These are phyloP conservation scores for Leptosphaerulina australis DNA, from an alignment of 2,329 filamentous ascomycete species.

Conservation along the genomic window DNA sequence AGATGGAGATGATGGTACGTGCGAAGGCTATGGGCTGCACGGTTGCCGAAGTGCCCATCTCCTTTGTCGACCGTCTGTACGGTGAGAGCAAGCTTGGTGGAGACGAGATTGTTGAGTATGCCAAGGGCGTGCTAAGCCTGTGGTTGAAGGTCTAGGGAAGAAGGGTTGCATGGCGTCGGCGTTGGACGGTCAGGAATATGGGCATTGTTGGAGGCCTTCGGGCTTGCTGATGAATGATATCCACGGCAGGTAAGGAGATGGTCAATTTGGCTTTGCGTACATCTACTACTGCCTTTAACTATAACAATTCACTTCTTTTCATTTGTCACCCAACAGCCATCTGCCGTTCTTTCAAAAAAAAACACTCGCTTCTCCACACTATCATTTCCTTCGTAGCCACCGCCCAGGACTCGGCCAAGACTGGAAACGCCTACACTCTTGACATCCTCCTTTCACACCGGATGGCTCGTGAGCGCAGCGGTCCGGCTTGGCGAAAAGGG, in stretches of 20 bases:
- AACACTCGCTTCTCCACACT: neutral
- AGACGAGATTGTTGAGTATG: conserved; percentile 95
- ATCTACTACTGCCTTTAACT: conserved; percentile 21
- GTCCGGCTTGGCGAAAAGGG: neutral
- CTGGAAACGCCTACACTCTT: conserved; percentile 1
- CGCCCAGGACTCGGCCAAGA: conserved; percentile 1
- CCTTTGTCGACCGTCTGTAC: conserved; percentile 89
- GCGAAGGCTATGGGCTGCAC: conserved; percentile 95
- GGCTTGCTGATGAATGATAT: conserved; percentile 18
- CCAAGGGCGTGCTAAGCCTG: conserved; percentile 65
- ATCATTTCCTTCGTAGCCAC: too few relatives aligned
- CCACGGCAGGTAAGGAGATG: conserved; percentile 15
- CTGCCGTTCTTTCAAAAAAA: neutral
- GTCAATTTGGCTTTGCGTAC: conserved; percentile 5
- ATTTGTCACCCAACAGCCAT: neutral
- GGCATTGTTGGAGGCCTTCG: conserved; percentile 9
- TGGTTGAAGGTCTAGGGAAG: conserved; percentile 57
- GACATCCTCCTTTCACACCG: conserved; percentile 4
- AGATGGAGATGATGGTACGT: conserved; percentile 99
- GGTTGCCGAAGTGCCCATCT: conserved; percentile 94
- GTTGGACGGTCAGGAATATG: conserved; percentile 26
- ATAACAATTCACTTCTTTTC: conserved; percentile 20
- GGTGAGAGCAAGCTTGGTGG: conserved; percentile 94
- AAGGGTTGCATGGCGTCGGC: conserved; percentile 35
- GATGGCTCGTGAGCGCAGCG: conserved; percentile 16